A percentile compares a stretch with the other conserved stretches of the same genome.
phyloP scores from a whole-genome alignment of 352 stramenopile species.

The Pythium utonaiense region DNA sequence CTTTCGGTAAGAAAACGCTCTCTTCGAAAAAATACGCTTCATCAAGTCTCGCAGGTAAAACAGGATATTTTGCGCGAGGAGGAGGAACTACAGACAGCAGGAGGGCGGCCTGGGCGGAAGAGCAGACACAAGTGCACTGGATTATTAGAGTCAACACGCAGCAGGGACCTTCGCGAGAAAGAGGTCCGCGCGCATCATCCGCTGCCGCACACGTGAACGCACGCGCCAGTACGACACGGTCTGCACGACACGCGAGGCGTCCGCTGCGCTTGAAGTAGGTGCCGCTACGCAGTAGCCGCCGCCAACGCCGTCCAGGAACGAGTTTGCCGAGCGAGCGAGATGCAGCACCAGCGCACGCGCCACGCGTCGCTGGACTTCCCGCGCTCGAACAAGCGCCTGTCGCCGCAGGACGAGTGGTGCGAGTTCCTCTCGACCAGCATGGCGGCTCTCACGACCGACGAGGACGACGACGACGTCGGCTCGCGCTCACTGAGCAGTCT shows the following conservation, averaged over 20 bases:
- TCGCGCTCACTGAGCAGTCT: conserved; percentile 27
- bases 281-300: neutral
- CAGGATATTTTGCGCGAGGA: conserved; percentile 22
- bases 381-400: conserved; percentile 22
- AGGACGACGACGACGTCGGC: conserved; percentile 27
- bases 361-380: conserved; percentile 33
- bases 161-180: neutral
- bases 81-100: neutral
- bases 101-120: conserved; percentile 10
- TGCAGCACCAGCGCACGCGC: conserved; percentile 29
- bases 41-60: conserved; percentile 19
- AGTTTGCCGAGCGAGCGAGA: neutral
- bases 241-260: neutral
- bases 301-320: no score
- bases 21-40: conserved; percentile 23
- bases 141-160: conserved; percentile 11
- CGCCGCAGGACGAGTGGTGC: conserved; percentile 29
- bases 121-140: conserved; percentile 20
- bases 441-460: conserved; percentile 29
- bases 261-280: neutral
- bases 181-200: neutral
- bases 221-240: neutral
- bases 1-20: conserved; percentile 24
- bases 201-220: no score
- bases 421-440: conserved; percentile 36